Evolutionary conservation across 805 yeast species (phyloP).

Genomic region (Teunomyces funiuensis): DNA sequence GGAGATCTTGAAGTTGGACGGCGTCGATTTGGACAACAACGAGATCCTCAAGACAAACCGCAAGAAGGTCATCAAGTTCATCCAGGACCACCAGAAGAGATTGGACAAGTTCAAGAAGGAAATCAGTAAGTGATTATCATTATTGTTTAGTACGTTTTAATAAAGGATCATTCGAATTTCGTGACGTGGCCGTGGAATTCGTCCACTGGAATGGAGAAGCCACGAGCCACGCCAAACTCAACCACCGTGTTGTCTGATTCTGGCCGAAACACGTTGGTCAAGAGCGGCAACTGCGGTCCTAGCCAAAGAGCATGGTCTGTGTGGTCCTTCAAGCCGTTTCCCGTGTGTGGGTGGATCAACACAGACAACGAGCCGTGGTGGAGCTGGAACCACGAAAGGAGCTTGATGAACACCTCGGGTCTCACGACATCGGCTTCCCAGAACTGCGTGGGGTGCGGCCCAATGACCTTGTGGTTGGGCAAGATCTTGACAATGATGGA

Average conservation of each 20-base stretch:
- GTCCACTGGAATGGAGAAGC: conserved; percentile 13
- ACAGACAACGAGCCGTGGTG: conserved; percentile 31
- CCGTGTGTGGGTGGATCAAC: conserved; percentile 35
- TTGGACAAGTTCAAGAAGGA: conserved; percentile 50
- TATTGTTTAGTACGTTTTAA: not conserved
- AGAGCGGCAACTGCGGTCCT: conserved; percentile 23
- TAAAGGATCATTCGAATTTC: not conserved
- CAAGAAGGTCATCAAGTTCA: conserved; percentile 55
- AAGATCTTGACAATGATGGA: conserved; percentile 29
- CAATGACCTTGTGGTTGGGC: conserved; percentile 26
- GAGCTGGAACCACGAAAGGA: conserved; percentile 32
- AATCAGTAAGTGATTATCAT: conserved; percentile 2
- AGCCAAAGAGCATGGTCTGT: conserved; percentile 31
- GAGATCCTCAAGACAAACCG: conserved; percentile 55
- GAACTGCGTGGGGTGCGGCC: conserved; percentile 33
- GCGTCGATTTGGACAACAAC: conserved; percentile 54
- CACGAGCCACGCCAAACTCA: conserved; percentile 27
- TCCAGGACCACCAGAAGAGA: conserved; percentile 58
- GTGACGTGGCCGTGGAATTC: conserved; percentile 10
- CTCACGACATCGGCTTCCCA: conserved; percentile 36
- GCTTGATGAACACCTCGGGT: conserved; percentile 28
- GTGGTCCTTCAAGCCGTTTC: conserved; percentile 28
- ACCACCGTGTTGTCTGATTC: conserved; percentile 17
- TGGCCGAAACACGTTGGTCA: conserved; percentile 13
- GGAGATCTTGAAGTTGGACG: conserved; percentile 65